Conservation (phyloP, 2,329 filamentous ascomycete genomes). For the Penicillium sp. region DNA sequence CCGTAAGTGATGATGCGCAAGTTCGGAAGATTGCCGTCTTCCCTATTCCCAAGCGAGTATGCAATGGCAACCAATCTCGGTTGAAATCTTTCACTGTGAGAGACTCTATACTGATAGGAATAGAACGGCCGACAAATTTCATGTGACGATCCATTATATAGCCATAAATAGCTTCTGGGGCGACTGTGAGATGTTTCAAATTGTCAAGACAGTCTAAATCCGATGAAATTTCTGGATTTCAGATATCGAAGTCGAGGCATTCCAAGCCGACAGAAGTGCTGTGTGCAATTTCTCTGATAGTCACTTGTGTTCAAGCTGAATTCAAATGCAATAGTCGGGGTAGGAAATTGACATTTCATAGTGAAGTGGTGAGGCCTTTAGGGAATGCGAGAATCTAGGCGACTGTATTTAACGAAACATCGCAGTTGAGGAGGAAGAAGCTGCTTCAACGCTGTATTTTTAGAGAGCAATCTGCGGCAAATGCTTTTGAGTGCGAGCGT, state of each 20-base stretch:
- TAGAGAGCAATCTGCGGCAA: not conserved
- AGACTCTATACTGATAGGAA: not conserved
- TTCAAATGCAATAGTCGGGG: not conserved
- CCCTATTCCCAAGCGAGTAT: not conserved
- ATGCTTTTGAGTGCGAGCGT: no score
- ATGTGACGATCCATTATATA: no score
- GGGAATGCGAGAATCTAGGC: not conserved
- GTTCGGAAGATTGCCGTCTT: not conserved
- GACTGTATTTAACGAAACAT: not conserved
- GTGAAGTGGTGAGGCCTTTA: not conserved
- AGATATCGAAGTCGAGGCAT: not conserved
- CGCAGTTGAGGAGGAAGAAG: not conserved
- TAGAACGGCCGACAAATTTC: no score
- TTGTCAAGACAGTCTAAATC: not conserved
- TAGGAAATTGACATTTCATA: not conserved
- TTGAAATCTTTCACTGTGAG: not conserved
- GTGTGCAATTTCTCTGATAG: not conserved
- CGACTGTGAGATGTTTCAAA: not conserved
- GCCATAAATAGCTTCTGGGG: not conserved
- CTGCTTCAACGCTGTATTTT: not conserved
- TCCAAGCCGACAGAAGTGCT: not conserved
- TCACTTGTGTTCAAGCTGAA: not conserved
- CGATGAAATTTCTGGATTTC: not conserved
- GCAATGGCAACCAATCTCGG: no score
- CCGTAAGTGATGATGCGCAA: not conserved